Conservation (phyloP, 140 eudicot species). For the Erigeron philadelphicus region DNA sequence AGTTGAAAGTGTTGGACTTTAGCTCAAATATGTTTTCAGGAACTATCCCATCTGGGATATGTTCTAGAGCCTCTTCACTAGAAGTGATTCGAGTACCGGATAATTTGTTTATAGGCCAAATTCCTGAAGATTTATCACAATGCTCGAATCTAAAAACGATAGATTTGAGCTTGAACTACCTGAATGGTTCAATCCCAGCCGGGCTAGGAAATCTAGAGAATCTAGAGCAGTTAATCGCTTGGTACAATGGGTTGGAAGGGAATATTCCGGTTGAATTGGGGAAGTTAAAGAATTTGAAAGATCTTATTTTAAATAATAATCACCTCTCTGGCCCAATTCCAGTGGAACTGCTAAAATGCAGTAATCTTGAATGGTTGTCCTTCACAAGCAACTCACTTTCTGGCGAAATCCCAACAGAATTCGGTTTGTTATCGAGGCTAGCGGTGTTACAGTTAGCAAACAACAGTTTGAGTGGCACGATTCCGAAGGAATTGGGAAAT, state of each 20-base stretch:
- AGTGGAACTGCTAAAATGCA: slow-evolving; percentile 54
- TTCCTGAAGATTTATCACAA: slow-evolving; percentile 50
- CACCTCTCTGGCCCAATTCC: slow-evolving; percentile 63
- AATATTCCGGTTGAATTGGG: slow-evolving; percentile 65
- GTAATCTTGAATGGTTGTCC: slow-evolving; percentile 81
- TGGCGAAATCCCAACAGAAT: slow-evolving; percentile 73
- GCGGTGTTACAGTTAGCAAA: slow-evolving; percentile 80
- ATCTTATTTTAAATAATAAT: slow-evolving; percentile 77
- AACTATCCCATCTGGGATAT: slow-evolving; percentile 60
- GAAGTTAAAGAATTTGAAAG: slow-evolving; percentile 61
- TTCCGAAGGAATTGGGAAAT: slow-evolving; percentile 56
- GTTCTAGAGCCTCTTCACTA: slow-evolving; percentile 55
- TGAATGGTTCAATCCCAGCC: slow-evolving; percentile 68
- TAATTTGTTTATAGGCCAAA: slow-evolving; percentile 53
- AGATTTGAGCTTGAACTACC: slow-evolving; percentile 75
- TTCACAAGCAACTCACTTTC: slow-evolving; percentile 68
- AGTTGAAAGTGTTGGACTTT: slow-evolving; percentile 57
- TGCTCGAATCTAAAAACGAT: slow-evolving; percentile 62
- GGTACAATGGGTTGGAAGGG: slow-evolving; percentile 85
- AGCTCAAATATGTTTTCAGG: slow-evolving; percentile 83
- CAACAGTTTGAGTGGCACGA: slow-evolving; percentile 64
- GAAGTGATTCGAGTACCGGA: slow-evolving; percentile 83
- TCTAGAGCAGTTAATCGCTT: slow-evolving; percentile 81
- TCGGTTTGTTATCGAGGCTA: slow-evolving; percentile 58
- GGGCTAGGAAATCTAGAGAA: slow-evolving; percentile 64